These are phyloP conservation scores for Mycosphaerella arachidis DNA, from an alignment of 2,329 filamentous ascomycete species.

Conservation along the genomic window DNA sequence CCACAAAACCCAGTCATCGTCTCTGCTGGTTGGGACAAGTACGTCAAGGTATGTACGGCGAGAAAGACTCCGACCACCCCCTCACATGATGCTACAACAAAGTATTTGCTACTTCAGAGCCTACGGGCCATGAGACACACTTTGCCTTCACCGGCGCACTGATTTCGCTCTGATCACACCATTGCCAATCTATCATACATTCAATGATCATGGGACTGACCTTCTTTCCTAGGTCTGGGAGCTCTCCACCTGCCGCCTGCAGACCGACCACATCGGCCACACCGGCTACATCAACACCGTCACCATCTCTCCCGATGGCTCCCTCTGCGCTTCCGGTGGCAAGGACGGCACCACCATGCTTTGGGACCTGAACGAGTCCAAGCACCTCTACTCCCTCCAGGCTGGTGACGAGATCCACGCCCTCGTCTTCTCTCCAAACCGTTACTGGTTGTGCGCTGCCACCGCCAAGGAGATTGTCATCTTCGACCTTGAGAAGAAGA, in stretches of 20 bases:
- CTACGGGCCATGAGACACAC: constrained; percentile 88
- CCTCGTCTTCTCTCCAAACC: constrained; percentile 99
- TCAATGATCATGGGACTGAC: constrained; percentile 3
- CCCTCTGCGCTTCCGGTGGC: constrained; percentile 96
- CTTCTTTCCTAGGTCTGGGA: constrained; percentile 79
- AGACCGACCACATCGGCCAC: constrained; percentile 99
- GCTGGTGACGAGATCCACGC: constrained; percentile 99
- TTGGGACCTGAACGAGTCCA: constrained; percentile 99
- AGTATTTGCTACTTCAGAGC: constrained; percentile 99
- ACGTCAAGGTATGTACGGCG: constrained; percentile 83
- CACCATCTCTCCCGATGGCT: constrained; percentile 99
- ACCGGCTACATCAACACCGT: constrained; percentile 99
- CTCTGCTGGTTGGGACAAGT: constrained; percentile 98
- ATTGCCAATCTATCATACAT: neutral
- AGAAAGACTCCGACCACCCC: constrained; percentile 14
- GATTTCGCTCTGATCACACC: constrained; percentile 44
- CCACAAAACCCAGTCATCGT: constrained; percentile 99
- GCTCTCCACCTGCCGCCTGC: constrained; percentile 97
- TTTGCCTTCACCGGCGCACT: constrained; percentile 75
- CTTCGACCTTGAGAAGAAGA: constrained; percentile 99
- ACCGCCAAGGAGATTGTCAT: constrained; percentile 98
- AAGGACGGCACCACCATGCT: constrained; percentile 99
- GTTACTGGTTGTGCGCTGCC: constrained; percentile 99
- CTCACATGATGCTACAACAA: constrained; percentile 79
- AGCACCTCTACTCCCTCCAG: constrained; percentile 99